phyloP scores from a whole-genome alignment of 148 eudicot genomes.

The Chenopodium suecicum region DNA sequence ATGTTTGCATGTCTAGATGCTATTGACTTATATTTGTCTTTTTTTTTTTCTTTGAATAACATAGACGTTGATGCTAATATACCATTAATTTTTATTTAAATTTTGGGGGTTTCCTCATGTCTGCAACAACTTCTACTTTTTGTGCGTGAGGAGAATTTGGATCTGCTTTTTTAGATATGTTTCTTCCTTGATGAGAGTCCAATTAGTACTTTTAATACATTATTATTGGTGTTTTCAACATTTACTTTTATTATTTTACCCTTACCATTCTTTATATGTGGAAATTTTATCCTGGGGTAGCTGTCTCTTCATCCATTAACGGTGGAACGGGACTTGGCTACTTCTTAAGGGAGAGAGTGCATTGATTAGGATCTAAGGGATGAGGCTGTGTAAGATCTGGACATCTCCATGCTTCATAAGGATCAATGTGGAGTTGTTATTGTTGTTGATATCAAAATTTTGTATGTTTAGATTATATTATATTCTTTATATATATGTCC shows the following conservation, averaged over 20 bases:
- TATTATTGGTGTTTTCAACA: background rate
- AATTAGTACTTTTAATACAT: background rate
- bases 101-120: background rate
- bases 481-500: background rate
- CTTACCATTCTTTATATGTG: background rate
- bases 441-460: background rate
- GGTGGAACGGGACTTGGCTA: too few species aligned
- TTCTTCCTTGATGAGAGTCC: background rate
- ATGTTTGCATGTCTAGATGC: background rate
- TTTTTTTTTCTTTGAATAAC: background rate
- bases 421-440: background rate
- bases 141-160: background rate
- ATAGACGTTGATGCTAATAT: background rate
- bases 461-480: background rate
- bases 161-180: background rate
- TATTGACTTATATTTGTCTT: background rate
- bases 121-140: too few species aligned
- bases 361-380: background rate
- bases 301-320: too few species aligned
- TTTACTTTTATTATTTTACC: background rate
- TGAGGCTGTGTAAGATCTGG: background rate
- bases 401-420: background rate
- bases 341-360: too few species aligned
- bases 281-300: too few species aligned
- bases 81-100: background rate